Conservation (phyloP, 2,329 filamentous ascomycete genomes). For the Chrysoporthe austroafricana region DNA sequence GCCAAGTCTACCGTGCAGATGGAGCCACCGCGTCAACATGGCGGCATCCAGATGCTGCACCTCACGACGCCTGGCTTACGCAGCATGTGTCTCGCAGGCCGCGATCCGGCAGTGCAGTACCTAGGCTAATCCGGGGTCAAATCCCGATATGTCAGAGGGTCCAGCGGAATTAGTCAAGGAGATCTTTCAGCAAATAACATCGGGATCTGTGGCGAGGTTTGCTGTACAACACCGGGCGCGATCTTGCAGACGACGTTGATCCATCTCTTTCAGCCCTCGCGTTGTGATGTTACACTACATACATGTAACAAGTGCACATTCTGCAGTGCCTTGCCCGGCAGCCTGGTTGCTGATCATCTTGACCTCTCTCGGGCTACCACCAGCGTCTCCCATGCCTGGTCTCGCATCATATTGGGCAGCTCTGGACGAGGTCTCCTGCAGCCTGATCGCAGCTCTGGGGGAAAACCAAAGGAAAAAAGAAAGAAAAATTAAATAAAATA, state of each 20-base stretch:
- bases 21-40: not conserved
- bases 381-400: not conserved
- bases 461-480: not conserved
- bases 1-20: not conserved
- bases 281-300: conserved; percentile 18
- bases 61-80: conserved; percentile 2
- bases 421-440: conserved; percentile 20
- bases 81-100: conserved; percentile 7
- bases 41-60: conserved; percentile 20
- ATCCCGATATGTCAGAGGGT: not conserved
- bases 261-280: conserved; percentile 12
- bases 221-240: conserved; percentile 18
- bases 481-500: not conserved
- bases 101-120: not conserved
- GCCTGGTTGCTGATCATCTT: not conserved
- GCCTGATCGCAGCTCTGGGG: conserved; percentile 13
- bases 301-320: not conserved
- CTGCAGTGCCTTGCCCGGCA: conserved; percentile 4
- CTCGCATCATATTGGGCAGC: conserved; percentile 14
- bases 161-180: not conserved
- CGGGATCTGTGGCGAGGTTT: not conserved
- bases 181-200: not conserved
- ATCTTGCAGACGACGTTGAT: conserved; percentile 14
- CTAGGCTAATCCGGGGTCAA: conserved; percentile 2
- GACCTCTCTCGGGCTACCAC: not conserved